Evolutionary conservation across 176 grass and related monocot species (phyloP).

Genomic region (Cocos nucifera): DNA sequence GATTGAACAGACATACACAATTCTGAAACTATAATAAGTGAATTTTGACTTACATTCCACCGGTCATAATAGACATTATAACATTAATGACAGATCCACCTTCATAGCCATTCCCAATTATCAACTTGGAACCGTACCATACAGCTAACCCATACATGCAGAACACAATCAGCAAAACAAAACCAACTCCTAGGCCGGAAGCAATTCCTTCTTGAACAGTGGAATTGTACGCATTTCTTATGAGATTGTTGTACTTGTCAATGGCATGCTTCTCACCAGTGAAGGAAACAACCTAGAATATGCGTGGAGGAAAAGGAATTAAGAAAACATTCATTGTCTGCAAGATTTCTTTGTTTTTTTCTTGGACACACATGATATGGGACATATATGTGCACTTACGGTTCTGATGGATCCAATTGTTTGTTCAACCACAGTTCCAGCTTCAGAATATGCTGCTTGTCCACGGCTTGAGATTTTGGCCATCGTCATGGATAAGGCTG

Average conservation of each 20-base stretch:
- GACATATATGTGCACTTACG: background rate
- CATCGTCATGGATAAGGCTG: background rate
- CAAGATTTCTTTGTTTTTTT: too few species aligned
- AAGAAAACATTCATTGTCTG: too few species aligned
- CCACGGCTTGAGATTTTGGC: conserved; percentile 1
- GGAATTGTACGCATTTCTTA: conserved; percentile 42
- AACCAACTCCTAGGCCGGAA: conserved; percentile 40
- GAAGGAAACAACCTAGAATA: conserved; percentile 59
- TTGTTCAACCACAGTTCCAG: conserved; percentile 6
- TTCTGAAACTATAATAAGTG: too few species aligned
- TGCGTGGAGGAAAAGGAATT: too few species aligned
- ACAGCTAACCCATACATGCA: conserved; percentile 57
- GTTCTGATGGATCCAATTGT: conserved; percentile 19
- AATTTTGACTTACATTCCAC: conserved; percentile 54
- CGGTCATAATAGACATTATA: conserved; percentile 58
- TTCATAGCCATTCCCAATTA: conserved; percentile 62
- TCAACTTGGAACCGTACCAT: conserved; percentile 66
- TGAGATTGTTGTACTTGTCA: conserved; percentile 40
- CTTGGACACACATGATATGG: too few species aligned
- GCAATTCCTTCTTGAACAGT: conserved; percentile 42
- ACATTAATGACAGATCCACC: conserved; percentile 71
- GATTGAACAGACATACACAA: background rate
- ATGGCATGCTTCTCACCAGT: conserved; percentile 60
- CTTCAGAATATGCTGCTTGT: conserved; percentile 5
- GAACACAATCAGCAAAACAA: conserved; percentile 44